These are phyloP conservation scores for Pestalotiopsis fici DNA, from an alignment of 2,329 filamentous ascomycete genomes.

Conservation along the genomic window DNA sequence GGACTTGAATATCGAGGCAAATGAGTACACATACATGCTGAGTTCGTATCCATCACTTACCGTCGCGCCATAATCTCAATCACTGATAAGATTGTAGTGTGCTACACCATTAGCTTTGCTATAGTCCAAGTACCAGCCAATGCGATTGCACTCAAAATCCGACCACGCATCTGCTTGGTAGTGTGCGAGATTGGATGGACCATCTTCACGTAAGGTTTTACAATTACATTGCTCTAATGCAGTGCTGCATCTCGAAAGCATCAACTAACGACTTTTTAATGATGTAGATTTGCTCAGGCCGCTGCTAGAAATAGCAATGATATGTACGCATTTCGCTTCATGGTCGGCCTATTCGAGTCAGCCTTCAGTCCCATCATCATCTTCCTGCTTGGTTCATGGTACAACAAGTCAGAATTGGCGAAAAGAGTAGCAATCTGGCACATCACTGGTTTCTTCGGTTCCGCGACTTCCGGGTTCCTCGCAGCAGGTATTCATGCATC, in stretches of 20 bases:
- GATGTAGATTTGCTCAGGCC: slow-evolving; percentile 29
- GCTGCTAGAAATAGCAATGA: slow-evolving; percentile 20
- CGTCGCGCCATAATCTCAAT: neutral
- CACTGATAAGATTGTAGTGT: neutral
- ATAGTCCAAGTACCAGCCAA: slow-evolving; percentile 2
- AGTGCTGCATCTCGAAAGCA: no score
- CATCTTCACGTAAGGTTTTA: slow-evolving; percentile 16
- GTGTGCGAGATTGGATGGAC: slow-evolving; percentile 21
- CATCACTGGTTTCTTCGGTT: slow-evolving; percentile 25
- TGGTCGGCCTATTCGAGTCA: slow-evolving; percentile 32
- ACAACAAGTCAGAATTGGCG: slow-evolving; percentile 27
- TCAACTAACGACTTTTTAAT: neutral
- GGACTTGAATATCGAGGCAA: slow-evolving; percentile 11
- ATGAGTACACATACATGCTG: slow-evolving; percentile 13
- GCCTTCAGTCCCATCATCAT: slow-evolving; percentile 28
- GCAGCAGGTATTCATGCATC: slow-evolving; percentile 28
- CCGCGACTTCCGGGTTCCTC: slow-evolving; percentile 28
- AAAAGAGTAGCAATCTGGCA: slow-evolving; percentile 28
- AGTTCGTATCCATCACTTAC: neutral
- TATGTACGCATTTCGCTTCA: slow-evolving; percentile 32
- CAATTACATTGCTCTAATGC: no score
- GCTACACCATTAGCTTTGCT: slow-evolving; percentile 9
- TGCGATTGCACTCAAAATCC: slow-evolving; percentile 4
- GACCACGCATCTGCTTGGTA: slow-evolving; percentile 30
- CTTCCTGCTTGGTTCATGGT: slow-evolving; percentile 31